phyloP scores from a whole-genome alignment of 2,329 filamentous ascomycete genomes.

The Phymatotrichopsis omnivora region DNA sequence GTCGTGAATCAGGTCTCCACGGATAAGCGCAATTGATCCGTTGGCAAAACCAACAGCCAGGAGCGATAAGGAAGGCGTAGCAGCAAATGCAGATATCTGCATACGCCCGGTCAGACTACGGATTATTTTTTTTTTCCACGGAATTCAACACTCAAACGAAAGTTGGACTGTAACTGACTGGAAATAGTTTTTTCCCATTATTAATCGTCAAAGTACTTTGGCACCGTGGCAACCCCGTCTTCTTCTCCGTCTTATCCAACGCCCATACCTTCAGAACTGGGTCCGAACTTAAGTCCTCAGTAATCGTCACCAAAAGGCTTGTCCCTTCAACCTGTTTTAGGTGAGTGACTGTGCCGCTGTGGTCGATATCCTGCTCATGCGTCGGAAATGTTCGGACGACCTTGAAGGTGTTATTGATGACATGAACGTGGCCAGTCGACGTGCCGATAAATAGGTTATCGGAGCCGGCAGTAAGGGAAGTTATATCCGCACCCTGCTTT shows the following conservation, averaged over 20 bases:
- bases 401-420: slow-evolving; percentile 81
- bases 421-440: slow-evolving; percentile 74
- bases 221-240: slow-evolving; percentile 79
- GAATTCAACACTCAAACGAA: no score
- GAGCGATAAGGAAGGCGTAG: slow-evolving; percentile 79
- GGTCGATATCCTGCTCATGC: slow-evolving; percentile 53
- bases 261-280: slow-evolving; percentile 96
- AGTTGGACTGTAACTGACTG: slow-evolving; percentile 44
- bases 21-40: slow-evolving; percentile 82
- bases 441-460: slow-evolving; percentile 84
- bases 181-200: slow-evolving; percentile 86
- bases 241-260: slow-evolving; percentile 85
- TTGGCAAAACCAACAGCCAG: slow-evolving; percentile 94
- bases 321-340: slow-evolving; percentile 88
- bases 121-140: slow-evolving; percentile 27
- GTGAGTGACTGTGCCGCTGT: slow-evolving; percentile 58
- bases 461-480: slow-evolving; percentile 74
- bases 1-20: slow-evolving; percentile 91
- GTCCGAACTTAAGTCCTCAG: slow-evolving; percentile 79
- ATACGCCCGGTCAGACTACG: slow-evolving; percentile 16
- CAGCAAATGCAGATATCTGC: slow-evolving; percentile 76
- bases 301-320: slow-evolving; percentile 65
- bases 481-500: slow-evolving; percentile 51
- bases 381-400: slow-evolving; percentile 77
- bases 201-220: slow-evolving; percentile 76